Percentiles rank a stretch among this genome's conserved stretches.
Conservation (phyloP, 257 asterid genomes). For the Solanum phureja region DNA sequence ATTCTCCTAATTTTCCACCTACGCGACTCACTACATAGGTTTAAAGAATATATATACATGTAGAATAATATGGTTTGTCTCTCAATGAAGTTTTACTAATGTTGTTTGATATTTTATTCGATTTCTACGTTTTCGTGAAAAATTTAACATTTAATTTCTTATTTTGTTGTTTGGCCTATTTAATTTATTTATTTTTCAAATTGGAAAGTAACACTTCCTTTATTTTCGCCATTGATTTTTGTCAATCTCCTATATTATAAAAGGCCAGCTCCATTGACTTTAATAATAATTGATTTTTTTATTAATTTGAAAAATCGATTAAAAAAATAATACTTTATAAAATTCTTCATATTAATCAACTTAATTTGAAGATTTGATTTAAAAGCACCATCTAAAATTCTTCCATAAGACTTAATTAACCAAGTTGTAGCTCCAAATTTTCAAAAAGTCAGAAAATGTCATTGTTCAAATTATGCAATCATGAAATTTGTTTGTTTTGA, state of each 20-base stretch:
- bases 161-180: neutral
- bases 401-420: neutral
- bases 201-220: neutral
- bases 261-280: neutral
- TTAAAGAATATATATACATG: neutral
- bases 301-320: neutral
- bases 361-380: neutral
- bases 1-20: neutral
- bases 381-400: neutral
- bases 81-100: neutral
- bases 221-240: neutral
- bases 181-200: neutral
- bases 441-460: neutral
- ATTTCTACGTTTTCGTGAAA: neutral
- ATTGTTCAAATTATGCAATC: neutral
- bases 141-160: neutral
- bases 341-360: neutral
- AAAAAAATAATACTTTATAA: neutral
- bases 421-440: neutral
- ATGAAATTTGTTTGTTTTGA: neutral
- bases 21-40: neutral
- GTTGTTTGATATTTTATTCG: fast-evolving
- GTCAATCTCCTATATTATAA: neutral
- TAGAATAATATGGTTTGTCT: neutral
- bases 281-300: neutral